Percentiles rank a stretch among this genome's conserved stretches.
Conservation (phyloP, 225 moss, liverwort and hornwort genomes). For the Sphagnum contortum region DNA sequence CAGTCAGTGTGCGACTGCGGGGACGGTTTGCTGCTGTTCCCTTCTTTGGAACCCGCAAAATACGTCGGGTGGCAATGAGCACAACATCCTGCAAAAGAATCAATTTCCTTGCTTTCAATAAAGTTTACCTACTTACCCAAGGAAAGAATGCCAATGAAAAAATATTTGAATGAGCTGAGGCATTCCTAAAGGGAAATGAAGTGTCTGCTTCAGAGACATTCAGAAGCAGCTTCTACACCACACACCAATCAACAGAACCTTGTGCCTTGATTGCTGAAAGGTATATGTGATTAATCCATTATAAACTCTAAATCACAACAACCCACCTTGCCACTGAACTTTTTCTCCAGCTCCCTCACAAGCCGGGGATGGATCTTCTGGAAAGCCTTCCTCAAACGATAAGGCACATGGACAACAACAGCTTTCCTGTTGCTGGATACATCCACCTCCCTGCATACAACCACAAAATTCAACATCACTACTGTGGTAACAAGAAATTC, state of each 20-base stretch:
- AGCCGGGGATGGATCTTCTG: conserved; percentile 92
- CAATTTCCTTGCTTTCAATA: neutral
- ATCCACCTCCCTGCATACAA: conserved; percentile 54
- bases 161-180: neutral
- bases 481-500: too few species aligned
- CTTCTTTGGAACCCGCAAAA: conserved; percentile 88
- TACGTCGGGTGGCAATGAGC: conserved; percentile 79
- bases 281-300: too few species aligned
- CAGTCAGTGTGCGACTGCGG: conserved; percentile 86
- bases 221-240: too few species aligned
- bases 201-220: too few species aligned
- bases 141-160: too few species aligned
- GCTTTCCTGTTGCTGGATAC: conserved; percentile 78
- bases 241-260: neutral
- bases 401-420: conserved; percentile 82
- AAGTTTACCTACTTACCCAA: too few species aligned
- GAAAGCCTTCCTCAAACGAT: conserved; percentile 88
- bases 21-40: conserved; percentile 80
- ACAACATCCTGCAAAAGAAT: conserved; percentile 64
- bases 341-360: conserved; percentile 95
- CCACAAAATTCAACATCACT: too few species aligned
- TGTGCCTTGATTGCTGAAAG: neutral
- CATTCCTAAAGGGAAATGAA: neutral
- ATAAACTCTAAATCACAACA: too few species aligned
- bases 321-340: conserved; percentile 91